phyloP scores from a whole-genome alignment of 805 yeast species.

The Priceomyces fermenticarens region DNA sequence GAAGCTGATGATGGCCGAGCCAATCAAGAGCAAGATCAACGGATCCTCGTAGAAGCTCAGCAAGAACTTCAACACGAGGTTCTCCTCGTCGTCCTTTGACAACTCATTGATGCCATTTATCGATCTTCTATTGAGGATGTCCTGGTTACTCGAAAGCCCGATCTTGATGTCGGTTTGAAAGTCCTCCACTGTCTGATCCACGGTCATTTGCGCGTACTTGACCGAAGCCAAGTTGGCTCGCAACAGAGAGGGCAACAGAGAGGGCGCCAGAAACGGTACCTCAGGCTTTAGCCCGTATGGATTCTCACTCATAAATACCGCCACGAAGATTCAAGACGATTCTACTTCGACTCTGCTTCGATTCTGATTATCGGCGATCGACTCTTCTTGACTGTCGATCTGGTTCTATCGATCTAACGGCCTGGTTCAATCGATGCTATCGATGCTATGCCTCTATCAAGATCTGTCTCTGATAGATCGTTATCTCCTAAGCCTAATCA shows the following conservation, averaged over 20 bases:
- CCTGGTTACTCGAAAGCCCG: slow-evolving; percentile 71
- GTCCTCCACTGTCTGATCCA: slow-evolving; percentile 61
- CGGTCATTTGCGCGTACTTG: slow-evolving; percentile 56
- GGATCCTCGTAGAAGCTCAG: slow-evolving; percentile 88
- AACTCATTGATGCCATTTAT: slow-evolving; percentile 83
- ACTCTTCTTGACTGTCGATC: no score
- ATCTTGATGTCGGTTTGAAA: slow-evolving; percentile 55
- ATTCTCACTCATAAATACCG: slow-evolving; percentile 35
- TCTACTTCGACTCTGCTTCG: no score
- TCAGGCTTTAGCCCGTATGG: slow-evolving; percentile 29
- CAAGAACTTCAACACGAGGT: slow-evolving; percentile 65
- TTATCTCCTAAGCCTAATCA: no score
- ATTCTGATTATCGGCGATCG: no score
- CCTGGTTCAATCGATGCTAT: no score
- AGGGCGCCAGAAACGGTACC: no score
- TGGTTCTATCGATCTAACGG: no score
- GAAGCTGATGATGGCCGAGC: slow-evolving; percentile 83
- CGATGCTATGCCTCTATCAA: no score
- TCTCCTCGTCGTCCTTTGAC: slow-evolving; percentile 72
- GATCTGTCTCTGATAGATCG: no score
- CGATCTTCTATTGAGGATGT: slow-evolving; percentile 65
- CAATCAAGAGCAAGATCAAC: slow-evolving; percentile 79
- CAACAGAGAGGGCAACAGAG: no score
- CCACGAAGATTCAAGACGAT: no score
- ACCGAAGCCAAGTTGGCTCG: slow-evolving; percentile 54